Base-by-base conservation (phyloP, 192 early-diverging fungal species). In the Coemansia biformis region DNA sequence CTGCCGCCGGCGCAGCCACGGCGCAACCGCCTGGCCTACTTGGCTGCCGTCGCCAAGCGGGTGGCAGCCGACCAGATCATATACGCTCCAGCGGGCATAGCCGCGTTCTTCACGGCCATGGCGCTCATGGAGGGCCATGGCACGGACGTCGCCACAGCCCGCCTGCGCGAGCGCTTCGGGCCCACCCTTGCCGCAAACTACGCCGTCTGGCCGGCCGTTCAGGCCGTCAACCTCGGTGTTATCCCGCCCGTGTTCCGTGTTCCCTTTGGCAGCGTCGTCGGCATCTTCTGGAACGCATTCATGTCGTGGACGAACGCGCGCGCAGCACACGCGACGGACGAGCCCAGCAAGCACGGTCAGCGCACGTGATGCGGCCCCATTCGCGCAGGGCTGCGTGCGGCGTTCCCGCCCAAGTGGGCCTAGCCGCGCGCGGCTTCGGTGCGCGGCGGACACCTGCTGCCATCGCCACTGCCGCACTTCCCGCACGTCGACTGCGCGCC, bases 251-350 rank as follows among this genome's bases (percentile, higher is more conserved):
- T 70, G 11, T 83, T 79, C 40, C 65, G 85, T 11, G 63, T 89
- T 16, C 86, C 86, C 11, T 84, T 89, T 59, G 79, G 81, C 24
- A 86, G 85, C 48, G 63, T 73, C 5, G 66, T 85, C 21, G 82
- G 85, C 30, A 78, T 89, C n/a, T 74, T 84, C 14, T 89, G 86
- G 86, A 87, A 85, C 42, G 61, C 78, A 7, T 86, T 83, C 61
- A 72, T 89, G 19, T 86, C 83, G 23, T 83, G 81, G 78, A 43
- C 79, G 0, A 86, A 86, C 26, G 54, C 55, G 3, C 54, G 51
- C 29, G 58, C 67, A 8, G 51, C 56, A 0, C 46, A 28, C 10
- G 42, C 31, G 1, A 10, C 29, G 8, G 29, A 5, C 29, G 29
- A 30, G 29, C 29, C 7, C 29, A 1, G 4, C 29, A 28, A 3